Base-by-base conservation (phyloP, 2,329 filamentous ascomycete species). In the Fusarium chaquense region DNA sequence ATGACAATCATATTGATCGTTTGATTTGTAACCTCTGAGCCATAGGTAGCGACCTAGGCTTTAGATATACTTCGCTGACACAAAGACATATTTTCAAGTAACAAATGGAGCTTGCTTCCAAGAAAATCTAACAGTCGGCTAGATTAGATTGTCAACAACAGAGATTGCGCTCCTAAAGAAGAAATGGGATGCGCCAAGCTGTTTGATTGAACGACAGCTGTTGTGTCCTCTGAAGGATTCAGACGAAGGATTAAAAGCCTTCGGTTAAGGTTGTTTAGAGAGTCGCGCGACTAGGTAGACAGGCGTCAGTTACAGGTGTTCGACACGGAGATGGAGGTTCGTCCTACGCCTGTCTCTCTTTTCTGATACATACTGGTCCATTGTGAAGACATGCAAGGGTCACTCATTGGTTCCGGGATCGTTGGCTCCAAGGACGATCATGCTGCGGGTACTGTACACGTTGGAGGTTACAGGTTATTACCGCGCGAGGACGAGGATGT, bases 261-360 rank as follows among this genome's bases (percentile, higher is more conserved):
- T 65, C 45, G 58, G 57, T 55, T 58, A 54, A 53, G 41, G 43
- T 33, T 64, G 63, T 61, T 64, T 54, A 35, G 55, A 62, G 66
- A 71, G 67, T 70, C 63, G 67, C 62, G 67, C 67, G 58, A 65
- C 60, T 65, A 64, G 18, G 15, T 47, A 52, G 62, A 43, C 18
- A 67, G 67, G 67, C 67, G 67, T 65, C 55, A 70, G 67, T 71
- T 68, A 70, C 67, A 65, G 67, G 67, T 56, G 58, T 44, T 49
- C 30, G 33, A 59, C 62, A 63, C 38, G 49, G 33, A 52, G 35
- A 41, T 35, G 33, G 41, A 65, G 46, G 43, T 52, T 64, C 41
- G 54, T 61, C 41, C 64, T 32, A 41, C 12, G 46, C 35, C 38
- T 45, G 26, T 38, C 32, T 47, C 30, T 36, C 22, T 35, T 13